These are phyloP conservation scores for Cucurbita maxima DNA, from an alignment of 306 rosid species.

Conservation along the genomic window DNA sequence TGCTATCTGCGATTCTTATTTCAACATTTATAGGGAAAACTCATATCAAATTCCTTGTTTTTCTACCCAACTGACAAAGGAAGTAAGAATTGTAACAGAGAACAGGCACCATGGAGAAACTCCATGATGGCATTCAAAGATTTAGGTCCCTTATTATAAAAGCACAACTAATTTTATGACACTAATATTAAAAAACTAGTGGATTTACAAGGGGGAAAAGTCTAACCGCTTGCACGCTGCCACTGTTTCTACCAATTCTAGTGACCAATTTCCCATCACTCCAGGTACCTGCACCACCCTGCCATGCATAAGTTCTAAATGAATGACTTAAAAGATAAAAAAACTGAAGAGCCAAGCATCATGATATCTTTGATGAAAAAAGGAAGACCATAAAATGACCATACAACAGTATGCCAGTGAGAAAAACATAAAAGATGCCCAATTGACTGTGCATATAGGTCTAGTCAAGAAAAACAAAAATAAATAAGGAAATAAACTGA, in stretches of 20 bases:
- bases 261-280: conserved; percentile 96
- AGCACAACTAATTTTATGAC: neutral
- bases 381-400: neutral
- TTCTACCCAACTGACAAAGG: neutral
- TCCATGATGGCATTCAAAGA: neutral
- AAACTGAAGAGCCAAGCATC: neutral
- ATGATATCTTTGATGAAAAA: neutral
- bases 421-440: neutral
- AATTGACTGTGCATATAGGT: neutral
- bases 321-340: conserved; percentile 29
- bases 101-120: neutral
- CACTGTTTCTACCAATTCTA: conserved; percentile 87
- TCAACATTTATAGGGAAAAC: neutral
- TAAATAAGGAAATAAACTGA: neutral
- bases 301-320: conserved; percentile 83
- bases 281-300: conserved; percentile 99
- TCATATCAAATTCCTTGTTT: neutral
- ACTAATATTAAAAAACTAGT: neutral
- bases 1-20: neutral
- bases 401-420: neutral
- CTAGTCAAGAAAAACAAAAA: neutral
- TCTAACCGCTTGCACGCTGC: conserved; percentile 73
- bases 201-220: neutral
- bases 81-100: neutral
- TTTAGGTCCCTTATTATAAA: neutral